Conservation (phyloP, 1,284 basidiomycete species). For the Ganoderma boninense region DNA sequence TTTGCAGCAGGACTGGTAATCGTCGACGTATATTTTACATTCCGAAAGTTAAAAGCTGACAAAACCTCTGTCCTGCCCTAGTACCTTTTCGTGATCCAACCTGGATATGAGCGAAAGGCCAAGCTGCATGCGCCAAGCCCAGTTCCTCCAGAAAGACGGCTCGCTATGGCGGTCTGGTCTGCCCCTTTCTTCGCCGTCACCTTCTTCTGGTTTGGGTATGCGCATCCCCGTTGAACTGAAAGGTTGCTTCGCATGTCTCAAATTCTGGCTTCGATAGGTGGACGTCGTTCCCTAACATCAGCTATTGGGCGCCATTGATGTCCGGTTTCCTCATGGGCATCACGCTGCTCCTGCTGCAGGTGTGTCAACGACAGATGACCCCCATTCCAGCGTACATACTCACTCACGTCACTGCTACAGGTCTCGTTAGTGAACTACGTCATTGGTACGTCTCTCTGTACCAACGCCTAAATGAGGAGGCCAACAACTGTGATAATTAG, state of each 20-base stretch:
- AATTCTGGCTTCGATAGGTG: constrained; percentile 37
- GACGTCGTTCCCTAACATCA: constrained; percentile 62
- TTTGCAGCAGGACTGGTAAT: constrained; percentile 27
- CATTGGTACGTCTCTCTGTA: constrained; percentile 29
- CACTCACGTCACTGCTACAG: constrained; percentile 38
- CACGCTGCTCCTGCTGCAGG: constrained; percentile 57
- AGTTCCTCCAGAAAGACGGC: constrained; percentile 73
- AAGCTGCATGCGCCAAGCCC: constrained; percentile 56
- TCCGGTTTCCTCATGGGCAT: constrained; percentile 62
- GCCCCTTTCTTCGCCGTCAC: constrained; percentile 64
- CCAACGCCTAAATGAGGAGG: background rate
- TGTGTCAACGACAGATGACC: constrained; percentile 41
- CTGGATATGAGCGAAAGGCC: constrained; percentile 56
- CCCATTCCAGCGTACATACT: constrained; percentile 39
- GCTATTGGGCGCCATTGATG: constrained; percentile 65
- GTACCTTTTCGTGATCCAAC: constrained; percentile 62
- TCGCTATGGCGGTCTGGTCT: constrained; percentile 62
- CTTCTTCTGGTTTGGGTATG: constrained; percentile 71
- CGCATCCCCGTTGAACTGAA: background rate
- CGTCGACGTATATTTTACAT: constrained; percentile 44
- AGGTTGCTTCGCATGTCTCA: background rate
- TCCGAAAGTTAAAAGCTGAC: background rate
- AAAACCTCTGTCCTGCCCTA: background rate
- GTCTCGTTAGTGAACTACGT: constrained; percentile 44
- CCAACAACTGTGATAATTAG: constrained; percentile 32